These are phyloP conservation scores for Coleophoma eucalyptorum DNA, from an alignment of 2,329 filamentous ascomycete genomes.

Conservation along the genomic window DNA sequence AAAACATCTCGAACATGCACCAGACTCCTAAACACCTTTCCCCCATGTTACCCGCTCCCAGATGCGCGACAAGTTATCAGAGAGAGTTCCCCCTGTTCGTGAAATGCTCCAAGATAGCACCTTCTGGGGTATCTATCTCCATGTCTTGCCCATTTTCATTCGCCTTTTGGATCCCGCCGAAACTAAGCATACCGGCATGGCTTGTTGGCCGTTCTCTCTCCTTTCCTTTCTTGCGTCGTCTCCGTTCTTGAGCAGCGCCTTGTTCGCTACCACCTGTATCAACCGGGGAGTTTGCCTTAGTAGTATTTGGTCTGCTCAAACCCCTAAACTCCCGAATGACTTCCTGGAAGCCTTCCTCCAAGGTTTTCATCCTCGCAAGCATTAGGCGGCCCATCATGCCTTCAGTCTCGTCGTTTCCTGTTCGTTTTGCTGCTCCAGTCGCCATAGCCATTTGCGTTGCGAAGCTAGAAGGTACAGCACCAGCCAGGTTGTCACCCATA, in stretches of 20 bases:
- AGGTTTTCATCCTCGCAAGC: constrained; percentile 84
- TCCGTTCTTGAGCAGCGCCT: neutral
- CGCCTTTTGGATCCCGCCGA: neutral
- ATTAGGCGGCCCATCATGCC: constrained; percentile 77
- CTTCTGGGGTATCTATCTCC: neutral
- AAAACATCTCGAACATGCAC: too few species aligned
- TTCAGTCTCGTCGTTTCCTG: constrained; percentile 46
- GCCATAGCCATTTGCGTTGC: constrained; percentile 77
- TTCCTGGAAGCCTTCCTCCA: constrained; percentile 87
- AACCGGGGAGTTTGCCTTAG: constrained; percentile 22
- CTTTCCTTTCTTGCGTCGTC: constrained; percentile 8
- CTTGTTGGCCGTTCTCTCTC: constrained; percentile 6
- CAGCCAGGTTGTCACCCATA: constrained; percentile 59
- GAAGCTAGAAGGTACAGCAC: constrained; percentile 69
- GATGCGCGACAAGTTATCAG: neutral
- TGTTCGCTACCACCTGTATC: constrained; percentile 8
- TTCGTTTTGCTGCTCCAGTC: constrained; percentile 52
- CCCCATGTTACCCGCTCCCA: too few species aligned
- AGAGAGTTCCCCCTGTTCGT: neutral
- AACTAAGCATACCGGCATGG: neutral
- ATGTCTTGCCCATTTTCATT: neutral
- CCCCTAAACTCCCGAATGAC: constrained; percentile 69
- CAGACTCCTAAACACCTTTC: too few species aligned
- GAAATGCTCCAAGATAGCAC: neutral
- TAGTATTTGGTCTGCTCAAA: constrained; percentile 21